Evolutionary conservation across 352 stramenopile species (phyloP).

Genomic region (Phytophthora cactorum): DNA sequence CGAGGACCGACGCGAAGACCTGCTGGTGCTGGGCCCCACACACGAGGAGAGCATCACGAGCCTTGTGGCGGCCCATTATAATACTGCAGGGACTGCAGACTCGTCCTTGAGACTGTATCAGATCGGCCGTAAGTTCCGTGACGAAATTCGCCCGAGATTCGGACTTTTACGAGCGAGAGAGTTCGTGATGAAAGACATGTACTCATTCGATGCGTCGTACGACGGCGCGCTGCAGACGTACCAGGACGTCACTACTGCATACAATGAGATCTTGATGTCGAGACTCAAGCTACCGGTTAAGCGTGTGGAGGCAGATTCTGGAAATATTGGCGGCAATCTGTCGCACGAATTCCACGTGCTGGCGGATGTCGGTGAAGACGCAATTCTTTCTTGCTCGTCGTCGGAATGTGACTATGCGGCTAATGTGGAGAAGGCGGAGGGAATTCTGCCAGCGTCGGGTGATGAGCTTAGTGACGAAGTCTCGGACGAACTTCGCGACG

Average conservation of each 20-base stretch:
- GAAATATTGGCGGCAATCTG: constrained; percentile 88
- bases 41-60: constrained; percentile 89
- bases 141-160: constrained; percentile 89
- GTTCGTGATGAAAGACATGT: constrained; percentile 94
- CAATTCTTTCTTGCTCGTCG: constrained; percentile 72
- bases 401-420: constrained; percentile 73
- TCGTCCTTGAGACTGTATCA: constrained; percentile 84
- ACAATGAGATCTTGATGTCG: constrained; percentile 74
- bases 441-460: constrained; percentile 28
- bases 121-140: constrained; percentile 88
- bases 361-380: constrained; percentile 83
- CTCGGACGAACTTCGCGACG: constrained; percentile 14
- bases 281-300: constrained; percentile 74
- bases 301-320: constrained; percentile 86
- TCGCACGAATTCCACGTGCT: constrained; percentile 92
- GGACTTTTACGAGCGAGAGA: constrained; percentile 82
- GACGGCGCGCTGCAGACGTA: constrained; percentile 74
- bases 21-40: constrained; percentile 77
- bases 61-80: constrained; percentile 75
- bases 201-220: constrained; percentile 85
- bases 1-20: constrained; percentile 70
- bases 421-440: constrained; percentile 89
- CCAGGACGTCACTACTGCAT: constrained; percentile 76
- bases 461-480: constrained; percentile 13
- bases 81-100: constrained; percentile 32